Evolutionary conservation across 257 asterid species (phyloP), one percentile per base, ranked within the genome.

Genomic region (Verbascum thapsus): DNA sequence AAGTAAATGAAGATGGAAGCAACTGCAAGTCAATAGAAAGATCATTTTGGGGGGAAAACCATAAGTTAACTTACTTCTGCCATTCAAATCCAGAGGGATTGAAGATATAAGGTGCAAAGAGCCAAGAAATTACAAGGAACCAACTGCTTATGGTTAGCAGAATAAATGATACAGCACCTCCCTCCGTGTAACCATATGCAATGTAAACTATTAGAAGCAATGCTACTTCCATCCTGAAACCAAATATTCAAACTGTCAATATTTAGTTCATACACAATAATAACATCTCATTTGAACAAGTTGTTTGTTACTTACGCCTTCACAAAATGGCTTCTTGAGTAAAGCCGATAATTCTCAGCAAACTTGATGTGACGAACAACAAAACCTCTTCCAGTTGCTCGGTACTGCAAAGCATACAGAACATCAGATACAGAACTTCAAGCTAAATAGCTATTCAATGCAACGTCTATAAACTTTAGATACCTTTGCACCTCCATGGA

Each of bases 401-500:
- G 88, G 74, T 94, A 90, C 97, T 87, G 78, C 74, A 72, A 62
- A 76, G 43, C 30, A 72, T 11, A 62, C 53, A 16, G 70, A 69
- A n/a, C 11, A 64, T 12, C 41, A 72, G 58, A 69, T 63, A 64
- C 17, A 63, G 58, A n/a, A n/a, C 64, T 52, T 71, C 58, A 35
- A 61, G 59, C 53, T 32, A 52, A 59, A 44, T 11, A 38, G 61
- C 48, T 34, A 51, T 34, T 54, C 42, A 67, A 71, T 54, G 40
- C 8, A 38, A 40, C 16, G 53, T 35, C 41, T 19, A 59, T 34
- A 57, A 48, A 63, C 37, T 26, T 19, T 43, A 15, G 71, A 74
- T 78, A 92, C 99, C 95, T 92, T 94, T 59, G 99, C 99, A 54
- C 99, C 99, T 70, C 99, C 99, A 68, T 94, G 99, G 72, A 94